Evolutionary conservation across 2,329 filamentous ascomycete genomes (phyloP), one percentile per base, ranked within the genome.

Genomic region (Xenosphaeropsis pyriputrescens): DNA sequence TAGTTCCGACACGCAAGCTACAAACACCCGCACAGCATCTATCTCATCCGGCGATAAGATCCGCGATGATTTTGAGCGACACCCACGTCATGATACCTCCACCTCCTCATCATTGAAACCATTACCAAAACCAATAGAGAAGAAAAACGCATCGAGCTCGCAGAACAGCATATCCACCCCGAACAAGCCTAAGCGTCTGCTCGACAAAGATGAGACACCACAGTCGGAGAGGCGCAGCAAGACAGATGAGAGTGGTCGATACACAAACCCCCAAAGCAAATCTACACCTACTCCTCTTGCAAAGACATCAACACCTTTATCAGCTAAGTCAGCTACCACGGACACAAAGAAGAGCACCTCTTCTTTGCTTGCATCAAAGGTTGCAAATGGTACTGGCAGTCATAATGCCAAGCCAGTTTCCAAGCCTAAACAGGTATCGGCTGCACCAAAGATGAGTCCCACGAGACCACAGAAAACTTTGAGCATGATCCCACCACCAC

Each of bases 211-310:
- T 18, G 45, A 48, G 33, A 17, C 39, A 22, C 39, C 39, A 31
- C 49, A 46, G 31, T 35, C 48, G 16, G 50, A 54, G 31, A 55
- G 54, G 40, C 44, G 52, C 16, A 38, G 47, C 6, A 54, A 49
- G 42, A 43, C 49, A 31, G 50, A 51, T 31, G 41, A 37, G 18
- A 17, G 34, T 3, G 42, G 33, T 37, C 37, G 42, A 6, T 37
- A 41, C 6, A 42, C 42, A n/a, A 37, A 35, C 13, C 37, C 44
- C n/a, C 43, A 44, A 29, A 40, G 39, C 15, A 26, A 26, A 26
- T 26, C 22, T 5, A 26, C 22, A 9, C 22, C 22, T 19, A 39
- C 15, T 33, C 39, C 11, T 32, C 36, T 33, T 43, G 42, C 12
- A 50, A 47, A 29, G 22, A 38, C 42, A 31, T 46, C 49, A 16